Conservation (phyloP, 179 eudicot species). For the Silene coronaria region DNA sequence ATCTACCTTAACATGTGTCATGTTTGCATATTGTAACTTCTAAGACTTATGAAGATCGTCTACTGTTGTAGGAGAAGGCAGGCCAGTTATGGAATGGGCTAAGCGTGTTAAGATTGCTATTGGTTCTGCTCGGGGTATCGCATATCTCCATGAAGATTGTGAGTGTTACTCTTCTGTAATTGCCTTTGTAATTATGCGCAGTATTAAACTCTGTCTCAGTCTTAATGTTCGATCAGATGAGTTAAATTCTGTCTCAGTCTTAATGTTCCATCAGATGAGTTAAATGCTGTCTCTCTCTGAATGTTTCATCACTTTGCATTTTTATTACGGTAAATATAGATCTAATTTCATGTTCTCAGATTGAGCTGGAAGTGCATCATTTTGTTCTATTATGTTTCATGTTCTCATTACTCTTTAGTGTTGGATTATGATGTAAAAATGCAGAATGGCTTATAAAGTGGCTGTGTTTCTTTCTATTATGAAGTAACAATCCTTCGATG, state of each 20-base stretch:
- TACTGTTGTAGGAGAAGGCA: conserved; percentile 45
- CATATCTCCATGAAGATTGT: conserved; percentile 98
- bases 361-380: not conserved
- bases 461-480: too few species aligned
- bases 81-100: conserved; percentile 69
- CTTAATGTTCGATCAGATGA: not conserved
- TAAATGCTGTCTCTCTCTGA: not conserved
- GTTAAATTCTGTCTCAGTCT: not conserved
- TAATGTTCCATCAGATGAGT: not conserved
- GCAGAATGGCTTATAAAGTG: too few species aligned
- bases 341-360: not conserved
- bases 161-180: conserved; percentile 26
- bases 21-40: not conserved
- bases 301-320: not conserved
- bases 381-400: not conserved
- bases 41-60: not conserved
- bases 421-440: too few species aligned
- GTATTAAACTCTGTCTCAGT: not conserved
- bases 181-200: not conserved
- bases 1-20: not conserved
- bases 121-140: conserved; percentile 92
- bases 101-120: conserved; percentile 67
- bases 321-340: not conserved
- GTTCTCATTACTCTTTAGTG: too few species aligned
- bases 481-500: too few species aligned